phyloP scores from a whole-genome alignment of 768 basidiomycete species.

The Floccularia luteovirens region DNA sequence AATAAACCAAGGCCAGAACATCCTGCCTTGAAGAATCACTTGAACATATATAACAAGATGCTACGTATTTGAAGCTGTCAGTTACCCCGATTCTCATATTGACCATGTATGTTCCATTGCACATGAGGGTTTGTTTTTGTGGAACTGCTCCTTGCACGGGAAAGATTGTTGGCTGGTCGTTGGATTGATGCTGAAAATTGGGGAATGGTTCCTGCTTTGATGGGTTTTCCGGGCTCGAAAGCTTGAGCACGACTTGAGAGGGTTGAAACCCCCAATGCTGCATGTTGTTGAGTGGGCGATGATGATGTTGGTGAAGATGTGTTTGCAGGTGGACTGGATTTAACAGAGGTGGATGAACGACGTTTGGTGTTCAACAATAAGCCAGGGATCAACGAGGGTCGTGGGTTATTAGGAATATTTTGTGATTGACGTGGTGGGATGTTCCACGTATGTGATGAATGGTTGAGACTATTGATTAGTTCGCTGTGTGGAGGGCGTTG shows the following conservation, averaged over 20 bases:
- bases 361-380: conserved; percentile 2
- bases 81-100: too few relatives aligned
- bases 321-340: conserved; percentile 1
- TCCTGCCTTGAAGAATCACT: too few relatives aligned
- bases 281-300: conserved; percentile 1
- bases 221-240: conserved; percentile 33
- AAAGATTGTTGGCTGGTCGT: too few relatives aligned
- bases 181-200: too few relatives aligned
- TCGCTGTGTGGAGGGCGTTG: conserved; percentile 1
- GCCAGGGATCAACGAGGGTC: neutral
- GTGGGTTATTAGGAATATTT: neutral
- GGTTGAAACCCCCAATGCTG: conserved; percentile 16
- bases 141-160: too few relatives aligned
- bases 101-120: too few relatives aligned
- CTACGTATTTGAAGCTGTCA: too few relatives aligned
- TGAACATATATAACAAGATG: too few relatives aligned
- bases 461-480: neutral
- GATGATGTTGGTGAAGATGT: conserved; percentile 1
- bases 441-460: neutral
- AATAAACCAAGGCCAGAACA: too few relatives aligned
- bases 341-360: neutral
- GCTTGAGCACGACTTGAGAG: conserved; percentile 43
- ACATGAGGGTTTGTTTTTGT: too few relatives aligned
- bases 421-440: neutral
- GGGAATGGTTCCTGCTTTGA: too few relatives aligned